phyloP scores from a whole-genome alignment of 768 basidiomycete species.

The Pleurotus giganteus region DNA sequence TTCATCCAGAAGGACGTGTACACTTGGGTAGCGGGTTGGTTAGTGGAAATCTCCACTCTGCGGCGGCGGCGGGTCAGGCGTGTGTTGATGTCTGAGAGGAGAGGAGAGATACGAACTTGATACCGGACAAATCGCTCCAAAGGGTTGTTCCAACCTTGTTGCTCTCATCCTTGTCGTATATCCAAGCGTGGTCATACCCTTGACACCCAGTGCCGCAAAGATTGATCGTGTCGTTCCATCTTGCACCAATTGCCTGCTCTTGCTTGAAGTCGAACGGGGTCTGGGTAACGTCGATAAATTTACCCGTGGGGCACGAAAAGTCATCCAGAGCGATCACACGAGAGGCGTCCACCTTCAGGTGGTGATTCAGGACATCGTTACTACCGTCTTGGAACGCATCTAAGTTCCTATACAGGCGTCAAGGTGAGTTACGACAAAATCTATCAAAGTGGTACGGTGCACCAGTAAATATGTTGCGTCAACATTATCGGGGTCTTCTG shows the following conservation, averaged over 20 bases:
- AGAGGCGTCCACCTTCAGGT: conserved; percentile 27
- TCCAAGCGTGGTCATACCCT: conserved; percentile 51
- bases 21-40: conserved; percentile 51
- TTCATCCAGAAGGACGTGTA: conserved; percentile 47
- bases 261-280: conserved; percentile 44
- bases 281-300: conserved; percentile 28
- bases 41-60: conserved; percentile 47
- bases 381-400: conserved; percentile 47
- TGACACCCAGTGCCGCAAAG: conserved; percentile 35
- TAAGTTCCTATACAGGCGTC: conserved; percentile 36
- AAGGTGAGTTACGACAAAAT: background rate
- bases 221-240: conserved; percentile 30
- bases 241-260: conserved; percentile 27
- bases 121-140: conserved; percentile 48
- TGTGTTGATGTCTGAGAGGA: background rate
- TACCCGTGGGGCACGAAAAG: conserved; percentile 39
- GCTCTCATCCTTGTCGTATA: conserved; percentile 38
- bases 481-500: conserved; percentile 58
- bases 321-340: conserved; percentile 37
- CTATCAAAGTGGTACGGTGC: too few relatives aligned
- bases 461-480: conserved; percentile 56
- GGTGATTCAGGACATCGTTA: conserved; percentile 32
- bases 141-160: conserved; percentile 33
- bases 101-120: conserved; percentile 30
- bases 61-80: background rate